Evolutionary conservation across 768 basidiomycete species (phyloP).

Genomic region (Boletus rufocinnamomeus): DNA sequence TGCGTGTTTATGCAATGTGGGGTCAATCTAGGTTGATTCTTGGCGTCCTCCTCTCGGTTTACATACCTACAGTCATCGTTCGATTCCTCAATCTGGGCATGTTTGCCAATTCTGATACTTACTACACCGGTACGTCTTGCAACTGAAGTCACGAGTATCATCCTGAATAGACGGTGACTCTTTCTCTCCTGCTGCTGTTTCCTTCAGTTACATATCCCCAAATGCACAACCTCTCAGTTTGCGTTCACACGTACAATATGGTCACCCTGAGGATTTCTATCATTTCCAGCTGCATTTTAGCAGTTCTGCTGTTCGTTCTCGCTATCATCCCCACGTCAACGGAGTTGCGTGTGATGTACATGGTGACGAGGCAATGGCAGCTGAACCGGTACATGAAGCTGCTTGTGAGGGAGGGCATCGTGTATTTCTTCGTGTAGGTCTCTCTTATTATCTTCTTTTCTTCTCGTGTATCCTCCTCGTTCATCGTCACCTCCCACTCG

Average conservation of each 20-base stretch:
- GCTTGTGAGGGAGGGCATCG: not conserved
- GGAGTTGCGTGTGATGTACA: not conserved
- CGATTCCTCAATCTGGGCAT: not conserved
- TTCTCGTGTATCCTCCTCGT: not conserved
- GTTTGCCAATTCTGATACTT: not conserved
- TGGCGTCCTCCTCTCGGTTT: conserved; percentile 2
- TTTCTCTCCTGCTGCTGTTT: not conserved
- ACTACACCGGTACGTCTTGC: not conserved
- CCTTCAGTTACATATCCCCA: not conserved
- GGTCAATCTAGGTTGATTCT: conserved; percentile 4
- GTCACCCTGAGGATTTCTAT: not conserved
- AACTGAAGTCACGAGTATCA: not conserved
- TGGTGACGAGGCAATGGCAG: conserved; percentile 1
- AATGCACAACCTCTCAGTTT: not conserved
- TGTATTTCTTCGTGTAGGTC: conserved; percentile 7
- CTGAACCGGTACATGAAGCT: conserved; percentile 3
- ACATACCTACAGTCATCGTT: not conserved
- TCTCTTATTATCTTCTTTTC: not conserved
- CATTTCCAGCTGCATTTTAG: not conserved
- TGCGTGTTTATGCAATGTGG: conserved; percentile 5
- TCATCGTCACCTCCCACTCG: not conserved
- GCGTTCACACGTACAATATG: not conserved
- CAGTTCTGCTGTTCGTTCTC: not conserved
- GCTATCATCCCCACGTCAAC: not conserved
- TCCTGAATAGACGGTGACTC: not conserved